Conservation (phyloP, 768 basidiomycete genomes). For the Russula sp. region DNA sequence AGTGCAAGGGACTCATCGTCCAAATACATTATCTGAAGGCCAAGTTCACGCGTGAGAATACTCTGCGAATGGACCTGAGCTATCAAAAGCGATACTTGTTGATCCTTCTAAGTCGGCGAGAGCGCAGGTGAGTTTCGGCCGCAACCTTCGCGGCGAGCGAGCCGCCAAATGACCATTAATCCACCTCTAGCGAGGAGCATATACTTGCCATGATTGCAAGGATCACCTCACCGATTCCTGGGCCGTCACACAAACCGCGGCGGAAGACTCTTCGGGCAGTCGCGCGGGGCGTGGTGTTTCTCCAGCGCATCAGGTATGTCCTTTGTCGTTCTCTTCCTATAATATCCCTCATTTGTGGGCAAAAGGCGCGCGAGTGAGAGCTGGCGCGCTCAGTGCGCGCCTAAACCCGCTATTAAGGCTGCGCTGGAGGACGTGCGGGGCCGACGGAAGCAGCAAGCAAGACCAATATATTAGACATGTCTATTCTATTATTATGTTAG, state of each 20-base stretch:
- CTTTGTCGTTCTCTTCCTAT: background rate
- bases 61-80: slow-evolving; percentile 65
- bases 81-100: slow-evolving; percentile 90
- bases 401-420: slow-evolving; percentile 54
- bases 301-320: slow-evolving; percentile 56
- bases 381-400: slow-evolving; percentile 59
- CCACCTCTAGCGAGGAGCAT: slow-evolving; percentile 51
- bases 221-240: slow-evolving; percentile 58
- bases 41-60: slow-evolving; percentile 80
- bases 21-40: slow-evolving; percentile 92
- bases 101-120: slow-evolving; percentile 59
- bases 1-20: slow-evolving; percentile 85
- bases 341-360: slow-evolving; percentile 15
- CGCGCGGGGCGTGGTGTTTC: slow-evolving; percentile 56
- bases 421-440: slow-evolving; percentile 67
- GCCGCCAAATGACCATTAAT: background rate
- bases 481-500: background rate
- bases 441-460: slow-evolving; percentile 19
- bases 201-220: slow-evolving; percentile 71
- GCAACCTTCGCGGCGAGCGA: background rate
- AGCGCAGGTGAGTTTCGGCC: slow-evolving; percentile 51
- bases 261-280: slow-evolving; percentile 50
- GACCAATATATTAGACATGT: background rate
- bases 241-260: slow-evolving; percentile 36
- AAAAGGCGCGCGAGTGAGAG: slow-evolving; percentile 51